A percentile compares a stretch with the other conserved stretches of the same genome.
phyloP scores from a whole-genome alignment of 1,284 basidiomycete species.

The Neonothopanus nambi region DNA sequence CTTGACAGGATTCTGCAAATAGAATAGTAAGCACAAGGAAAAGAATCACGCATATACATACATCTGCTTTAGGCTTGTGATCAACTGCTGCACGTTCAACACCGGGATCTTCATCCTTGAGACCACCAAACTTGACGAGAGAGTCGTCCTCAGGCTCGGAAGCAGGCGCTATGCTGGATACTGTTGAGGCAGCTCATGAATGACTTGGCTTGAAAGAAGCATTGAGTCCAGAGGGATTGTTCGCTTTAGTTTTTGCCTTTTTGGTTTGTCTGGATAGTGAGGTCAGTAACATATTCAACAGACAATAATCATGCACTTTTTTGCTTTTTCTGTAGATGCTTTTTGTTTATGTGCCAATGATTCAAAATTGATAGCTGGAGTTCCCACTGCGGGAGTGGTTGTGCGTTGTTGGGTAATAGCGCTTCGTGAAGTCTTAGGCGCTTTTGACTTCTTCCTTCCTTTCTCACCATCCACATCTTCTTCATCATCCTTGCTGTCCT shows the following conservation, averaged over 20 bases:
- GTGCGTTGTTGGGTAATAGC: too few species aligned
- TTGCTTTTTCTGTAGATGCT: too few species aligned
- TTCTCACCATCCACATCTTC: neutral
- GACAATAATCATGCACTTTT: too few species aligned
- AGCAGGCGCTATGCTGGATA: neutral
- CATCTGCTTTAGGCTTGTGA: neutral
- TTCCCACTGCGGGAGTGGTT: too few species aligned
- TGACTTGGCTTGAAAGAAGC: neutral
- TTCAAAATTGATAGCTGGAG: too few species aligned
- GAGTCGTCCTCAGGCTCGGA: neutral
- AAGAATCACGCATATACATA: neutral
- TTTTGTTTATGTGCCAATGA: too few species aligned
- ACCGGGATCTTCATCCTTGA: neutral
- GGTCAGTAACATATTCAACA: neutral
- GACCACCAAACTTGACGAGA: neutral
- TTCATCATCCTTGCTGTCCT: neutral
- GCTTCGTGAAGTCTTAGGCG: too few species aligned
- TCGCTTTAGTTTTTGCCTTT: neutral
- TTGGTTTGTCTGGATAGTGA: neutral
- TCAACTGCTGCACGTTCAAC: neutral
- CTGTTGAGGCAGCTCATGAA: neutral
- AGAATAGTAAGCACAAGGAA: neutral
- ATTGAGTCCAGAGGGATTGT: neutral
- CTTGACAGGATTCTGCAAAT: neutral
- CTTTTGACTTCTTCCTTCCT: neutral